Base-by-base conservation (phyloP, 2,329 filamentous ascomycete genomes). In the Aspergillus brunneoviolaceus region DNA sequence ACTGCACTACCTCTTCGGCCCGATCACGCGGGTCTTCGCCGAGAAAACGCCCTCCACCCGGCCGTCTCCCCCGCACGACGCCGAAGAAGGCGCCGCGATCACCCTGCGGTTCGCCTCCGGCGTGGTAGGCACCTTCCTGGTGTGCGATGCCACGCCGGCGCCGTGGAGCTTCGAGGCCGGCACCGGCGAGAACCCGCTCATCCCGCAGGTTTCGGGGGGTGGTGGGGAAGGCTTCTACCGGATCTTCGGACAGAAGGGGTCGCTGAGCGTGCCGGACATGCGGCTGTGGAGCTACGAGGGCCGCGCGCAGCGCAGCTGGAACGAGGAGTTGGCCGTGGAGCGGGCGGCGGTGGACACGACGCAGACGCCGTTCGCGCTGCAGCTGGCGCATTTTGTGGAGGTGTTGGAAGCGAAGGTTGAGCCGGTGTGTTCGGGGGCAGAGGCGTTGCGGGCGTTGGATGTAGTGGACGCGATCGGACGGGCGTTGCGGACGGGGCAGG, bases 151-250 rank as follows among this genome's bases (percentile, higher is more conserved):
- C 7, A 76, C 79, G 0, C 79, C 82, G 0, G 81, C 80, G 0
- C 81, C 82, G 1, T 79, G 85, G 67, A 83, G 77, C 59, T 87
- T 86, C 52, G 85, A 87, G 67, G 71, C 77, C 2, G 84, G 82
- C 0, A 86, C 85, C 0, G 84, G 84, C 2, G 85, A 87, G 71
- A 87, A 86, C 60, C 82, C 84, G 0, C 69, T 76, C 0, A 81
- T 87, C 52, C 79, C 83, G 0, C 69, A 71, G 7, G 69, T 74
- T 5, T 6, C 45, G 25, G 39, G 33, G 11, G 2, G 73, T 68
- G 0, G 72, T 71, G 60, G 79, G 79, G 62, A 67, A 14, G 71
- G 72, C 45, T 81, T 84, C 53, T 86, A 85, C 60, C 77, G 83
- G 0, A 79, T 87, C n/a, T 82, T 86, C 60, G 84, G 83, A 0